Percentiles rank a stretch among this genome's conserved stretches.
Conservation (phyloP, 179 eudicot species). For the Beta corolliflora region DNA sequence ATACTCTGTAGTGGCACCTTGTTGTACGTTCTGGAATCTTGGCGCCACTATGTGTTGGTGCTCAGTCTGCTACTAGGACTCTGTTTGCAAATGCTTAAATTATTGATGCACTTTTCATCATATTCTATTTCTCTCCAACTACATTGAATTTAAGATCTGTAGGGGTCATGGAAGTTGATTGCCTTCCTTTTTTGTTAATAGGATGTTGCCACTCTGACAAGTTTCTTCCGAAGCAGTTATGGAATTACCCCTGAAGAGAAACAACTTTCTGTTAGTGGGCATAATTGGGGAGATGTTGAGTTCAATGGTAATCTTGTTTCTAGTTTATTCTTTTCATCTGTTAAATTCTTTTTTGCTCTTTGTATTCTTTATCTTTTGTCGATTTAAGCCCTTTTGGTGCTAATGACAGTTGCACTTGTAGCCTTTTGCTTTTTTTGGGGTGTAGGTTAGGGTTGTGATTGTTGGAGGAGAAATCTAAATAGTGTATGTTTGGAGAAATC, state of each 20-base stretch:
- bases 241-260: conserved; percentile 83
- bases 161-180: background rate
- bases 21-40: background rate
- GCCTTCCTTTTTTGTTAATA: conserved; percentile 27
- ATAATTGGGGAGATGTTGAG: conserved; percentile 95
- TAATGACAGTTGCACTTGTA: background rate
- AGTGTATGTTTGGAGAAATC: background rate
- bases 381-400: background rate
- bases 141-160: background rate
- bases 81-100: background rate
- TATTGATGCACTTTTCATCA: background rate
- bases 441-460: background rate
- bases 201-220: conserved; percentile 78
- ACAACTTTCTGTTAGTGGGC: conserved; percentile 90
- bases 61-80: background rate
- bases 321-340: background rate
- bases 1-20: background rate
- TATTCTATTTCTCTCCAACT: background rate
- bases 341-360: background rate
- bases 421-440: background rate
- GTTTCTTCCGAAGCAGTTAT: conserved; percentile 62
- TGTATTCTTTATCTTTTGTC: background rate
- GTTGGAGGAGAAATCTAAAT: background rate
- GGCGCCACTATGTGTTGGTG: background rate
- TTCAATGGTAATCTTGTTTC: conserved; percentile 57